Evolutionary conservation across 2,329 filamentous ascomycete genomes (phyloP), one percentile per base, ranked within the genome.

Genomic region (Epichloe bromicola): DNA sequence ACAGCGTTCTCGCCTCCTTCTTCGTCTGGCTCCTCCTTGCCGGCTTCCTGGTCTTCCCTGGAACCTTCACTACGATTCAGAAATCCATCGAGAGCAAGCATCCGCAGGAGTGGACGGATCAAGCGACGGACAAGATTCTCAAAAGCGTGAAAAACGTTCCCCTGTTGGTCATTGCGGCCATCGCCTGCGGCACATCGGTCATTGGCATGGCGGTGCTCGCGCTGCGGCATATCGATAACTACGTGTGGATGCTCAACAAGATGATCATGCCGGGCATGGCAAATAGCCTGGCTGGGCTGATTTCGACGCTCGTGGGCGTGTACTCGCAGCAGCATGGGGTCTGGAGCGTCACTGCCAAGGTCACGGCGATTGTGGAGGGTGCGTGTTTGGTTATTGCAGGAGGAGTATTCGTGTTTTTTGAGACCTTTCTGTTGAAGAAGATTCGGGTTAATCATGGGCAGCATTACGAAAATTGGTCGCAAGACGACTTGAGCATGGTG

Each of bases 201-300:
- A 39, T 56, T 2, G 61, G 72, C 3, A 71, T 73, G 58, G 48
- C 67, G 3, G 67, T 63, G 58, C 61, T 79, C n/a, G 74, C 67
- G 54, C 62, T 66, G 48, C 61, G 64, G 19, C 73, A 72, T 62
- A 61, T 68, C 39, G 57, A 60, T 15, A 78, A 79, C 55, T 77
- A 78, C 51, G 67, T 78, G 17, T 80, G 74, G 75, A 63, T 78
- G 20, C 65, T 76, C 8, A 75, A 77, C 58, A 66, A 69, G 51
- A 63, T 79, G 12, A 75, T 78, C 55, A 53, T 76, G 54, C 69
- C 68, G 1, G 63, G 67, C 0, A 56, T 68, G 12, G 60, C 76
- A 48, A 76, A 76, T 58, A 71, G 70, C 14, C 55, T 73, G 14
- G 74, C 73, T 5, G 76, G 75, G 1, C 55, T 78, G 30, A 64